Percentiles rank a stretch among this genome's conserved stretches.
phyloP scores from a whole-genome alignment of 805 yeast genomes.

The Saturnispora saitoi region DNA sequence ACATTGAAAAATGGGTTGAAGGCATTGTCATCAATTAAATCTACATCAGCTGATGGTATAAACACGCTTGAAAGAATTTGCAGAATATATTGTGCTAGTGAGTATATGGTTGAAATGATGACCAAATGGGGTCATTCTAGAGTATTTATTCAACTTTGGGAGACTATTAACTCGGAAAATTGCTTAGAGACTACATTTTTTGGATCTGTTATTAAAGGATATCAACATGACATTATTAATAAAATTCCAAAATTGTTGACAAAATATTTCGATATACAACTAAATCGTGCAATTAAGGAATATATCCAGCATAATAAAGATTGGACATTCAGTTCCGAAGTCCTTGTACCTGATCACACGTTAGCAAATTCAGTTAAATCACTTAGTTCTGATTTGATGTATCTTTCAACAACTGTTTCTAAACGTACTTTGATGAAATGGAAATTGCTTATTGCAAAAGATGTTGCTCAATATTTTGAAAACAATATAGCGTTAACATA shows the following conservation, averaged over 20 bases:
- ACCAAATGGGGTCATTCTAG: conserved; percentile 35
- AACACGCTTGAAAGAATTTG: conserved; percentile 32
- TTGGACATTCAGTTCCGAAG: conserved; percentile 19
- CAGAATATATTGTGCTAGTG: conserved; percentile 31
- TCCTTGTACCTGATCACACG: conserved; percentile 11
- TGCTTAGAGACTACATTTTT: conserved; percentile 30
- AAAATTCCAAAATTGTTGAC: conserved; percentile 25
- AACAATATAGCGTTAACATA: conserved; percentile 31
- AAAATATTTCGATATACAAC: conserved; percentile 28
- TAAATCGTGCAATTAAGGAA: conserved; percentile 30
- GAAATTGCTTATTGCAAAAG: conserved; percentile 20
- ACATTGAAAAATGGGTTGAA: conserved; percentile 34
- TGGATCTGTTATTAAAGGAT: conserved; percentile 34
- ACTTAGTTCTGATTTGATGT: conserved; percentile 23
- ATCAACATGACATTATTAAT: conserved; percentile 24
- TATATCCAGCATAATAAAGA: conserved; percentile 26
- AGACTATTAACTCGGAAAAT: conserved; percentile 19
- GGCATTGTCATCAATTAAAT: conserved; percentile 32
- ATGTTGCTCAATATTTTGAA: conserved; percentile 31
- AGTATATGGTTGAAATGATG: conserved; percentile 32
- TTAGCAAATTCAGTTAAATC: conserved; percentile 22
- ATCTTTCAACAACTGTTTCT: conserved; percentile 26
- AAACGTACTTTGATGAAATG: conserved; percentile 24
- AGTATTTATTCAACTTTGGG: conserved; percentile 36
- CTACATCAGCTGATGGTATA: conserved; percentile 15